Base-by-base conservation (phyloP, 441 rosid species). In the Adansonia gregorii region DNA sequence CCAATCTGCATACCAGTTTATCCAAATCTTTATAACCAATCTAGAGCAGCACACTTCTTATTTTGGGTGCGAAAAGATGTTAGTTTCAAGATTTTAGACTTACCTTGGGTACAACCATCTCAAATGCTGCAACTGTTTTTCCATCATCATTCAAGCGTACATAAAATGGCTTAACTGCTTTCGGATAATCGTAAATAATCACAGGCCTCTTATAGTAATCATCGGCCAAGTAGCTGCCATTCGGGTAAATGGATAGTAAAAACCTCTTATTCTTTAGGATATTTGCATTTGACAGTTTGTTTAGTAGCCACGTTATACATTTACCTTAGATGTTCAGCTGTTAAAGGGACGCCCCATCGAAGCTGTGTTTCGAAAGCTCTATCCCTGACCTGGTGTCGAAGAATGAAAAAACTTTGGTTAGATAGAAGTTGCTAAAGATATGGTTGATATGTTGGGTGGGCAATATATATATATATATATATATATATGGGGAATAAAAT, bases 81-180 rank as follows among this genome's bases (percentile, higher is more conserved):
- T 60, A 27, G 52, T 72, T 4, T 58, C 17, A 56, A 22, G 17
- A 71, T n/a, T 41, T 61, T 35, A 35, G 63, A 67, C 77, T 75
- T 78, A 93, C 98, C 94, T 83, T 87, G 27, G 98, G 98, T 11
- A 93, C 79, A 55, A 92, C 88, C 87, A 95, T 68, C 65, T 95
- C 98, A 75, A 95, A 95, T 78, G 99, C 92, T 68, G 98, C 97
- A 58, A 89, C 98, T 54, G 98, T 93, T 69, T 81, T 78, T 59
- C 87, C 89, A 74, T 93, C 99, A 61, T 85, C 90, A 72, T 95
- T 95, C 84, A 88, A 78, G 65, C 97, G 86, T 3, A 74, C 84
- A 74, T 90, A 85, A 79, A 95, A 93, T 14, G 95, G 95, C 82
- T 90, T 88, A 2, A 75, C 65, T 14, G 82, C 89, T 87, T 84